These are phyloP conservation scores for Ensete glaucum DNA, from an alignment of 176 grass and related monocot genomes.

Conservation along the genomic window DNA sequence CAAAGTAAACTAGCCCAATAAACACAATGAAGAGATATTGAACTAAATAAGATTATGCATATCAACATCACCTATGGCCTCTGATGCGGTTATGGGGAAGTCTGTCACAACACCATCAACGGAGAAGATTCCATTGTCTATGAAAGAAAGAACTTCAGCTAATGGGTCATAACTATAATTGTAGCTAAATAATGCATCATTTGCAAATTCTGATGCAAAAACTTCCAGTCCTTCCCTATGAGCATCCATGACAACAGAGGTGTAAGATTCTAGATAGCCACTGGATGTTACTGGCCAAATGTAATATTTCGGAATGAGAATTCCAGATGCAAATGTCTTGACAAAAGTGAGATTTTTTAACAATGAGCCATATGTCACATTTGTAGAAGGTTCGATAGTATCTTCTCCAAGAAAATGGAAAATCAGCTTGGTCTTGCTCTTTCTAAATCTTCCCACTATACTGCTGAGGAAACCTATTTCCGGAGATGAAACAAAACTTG, in stretches of 20 bases:
- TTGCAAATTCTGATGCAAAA: conserved; percentile 71
- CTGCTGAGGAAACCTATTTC: conserved; percentile 62
- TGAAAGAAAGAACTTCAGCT: conserved; percentile 52
- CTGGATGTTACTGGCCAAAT: conserved; percentile 54
- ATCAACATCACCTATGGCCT: conserved; percentile 52
- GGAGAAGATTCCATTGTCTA: conserved; percentile 37
- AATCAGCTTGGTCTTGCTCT: conserved; percentile 48
- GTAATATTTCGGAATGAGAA: conserved; percentile 68
- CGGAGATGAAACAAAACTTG: conserved; percentile 62
- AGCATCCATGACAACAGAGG: conserved; percentile 32
- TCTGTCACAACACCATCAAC: conserved; percentile 83
- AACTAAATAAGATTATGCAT: conserved; percentile 1
- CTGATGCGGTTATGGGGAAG: conserved; percentile 52
- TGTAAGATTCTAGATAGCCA: conserved; percentile 38
- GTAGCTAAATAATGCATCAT: conserved; percentile 60
- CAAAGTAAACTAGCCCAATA: not conserved
- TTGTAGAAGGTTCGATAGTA: conserved; percentile 44
- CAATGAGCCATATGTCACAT: conserved; percentile 55
- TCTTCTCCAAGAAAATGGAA: conserved; percentile 37
- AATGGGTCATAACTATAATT: conserved; percentile 93
- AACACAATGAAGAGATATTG: not conserved
- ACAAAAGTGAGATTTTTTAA: conserved; percentile 56
- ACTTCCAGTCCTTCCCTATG: conserved; percentile 66
- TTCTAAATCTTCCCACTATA: conserved; percentile 34
- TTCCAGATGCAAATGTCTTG: conserved; percentile 62